These are phyloP conservation scores for Calonectria hongkongensis DNA, from an alignment of 2,329 filamentous ascomycete species.

Conservation along the genomic window DNA sequence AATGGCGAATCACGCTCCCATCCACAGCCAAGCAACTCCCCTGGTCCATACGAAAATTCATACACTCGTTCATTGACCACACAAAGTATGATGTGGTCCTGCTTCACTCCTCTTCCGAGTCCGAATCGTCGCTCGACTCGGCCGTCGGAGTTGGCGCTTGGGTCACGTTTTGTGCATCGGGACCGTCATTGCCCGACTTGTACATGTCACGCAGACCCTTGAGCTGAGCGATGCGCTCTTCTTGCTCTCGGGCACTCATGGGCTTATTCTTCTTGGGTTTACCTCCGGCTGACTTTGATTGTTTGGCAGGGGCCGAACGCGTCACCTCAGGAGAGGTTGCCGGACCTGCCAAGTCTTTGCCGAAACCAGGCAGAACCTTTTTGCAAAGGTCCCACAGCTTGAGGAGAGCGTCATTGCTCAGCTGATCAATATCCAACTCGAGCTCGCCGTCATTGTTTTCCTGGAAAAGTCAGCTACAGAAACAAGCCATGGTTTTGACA, in stretches of 20 bases:
- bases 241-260: constrained; percentile 82
- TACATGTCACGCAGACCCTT: constrained; percentile 71
- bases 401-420: constrained; percentile 72
- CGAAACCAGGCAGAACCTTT: constrained; percentile 65
- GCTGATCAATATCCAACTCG: constrained; percentile 75
- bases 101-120: constrained; percentile 68
- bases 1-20: constrained; percentile 52
- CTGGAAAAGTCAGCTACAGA: constrained; percentile 55
- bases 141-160: constrained; percentile 56
- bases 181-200: constrained; percentile 59
- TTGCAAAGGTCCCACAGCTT: constrained; percentile 70
- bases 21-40: constrained; percentile 48
- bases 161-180: constrained; percentile 52
- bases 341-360: constrained; percentile 56
- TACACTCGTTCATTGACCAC: constrained; percentile 48
- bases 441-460: constrained; percentile 77
- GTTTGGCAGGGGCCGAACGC: constrained; percentile 56
- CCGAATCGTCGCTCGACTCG: constrained; percentile 66
- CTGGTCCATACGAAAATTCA: constrained; percentile 50
- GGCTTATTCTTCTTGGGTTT: constrained; percentile 85
- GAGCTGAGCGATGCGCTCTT: constrained; percentile 77
- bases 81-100: constrained; percentile 9
- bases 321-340: constrained; percentile 57
- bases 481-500: not conserved
- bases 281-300: constrained; percentile 54